Conservation (phyloP, 176 grass and related monocot genomes). For the Zoysia pacifica region DNA sequence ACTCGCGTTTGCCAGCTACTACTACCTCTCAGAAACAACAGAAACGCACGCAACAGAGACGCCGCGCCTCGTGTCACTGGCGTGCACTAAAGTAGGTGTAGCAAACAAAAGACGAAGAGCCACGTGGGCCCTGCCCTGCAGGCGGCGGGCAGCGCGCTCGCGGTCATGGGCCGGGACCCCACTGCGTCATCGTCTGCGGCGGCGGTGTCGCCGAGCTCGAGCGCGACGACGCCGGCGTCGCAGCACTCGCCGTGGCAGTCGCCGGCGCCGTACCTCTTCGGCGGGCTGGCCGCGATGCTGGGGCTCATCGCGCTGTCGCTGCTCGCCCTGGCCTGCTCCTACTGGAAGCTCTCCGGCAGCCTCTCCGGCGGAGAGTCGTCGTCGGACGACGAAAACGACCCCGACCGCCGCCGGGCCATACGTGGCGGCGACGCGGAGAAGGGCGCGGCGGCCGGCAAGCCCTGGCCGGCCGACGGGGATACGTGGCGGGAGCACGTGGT, state of each 20-base stretch:
- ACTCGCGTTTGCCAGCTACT: not conserved
- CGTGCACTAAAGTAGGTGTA: not conserved
- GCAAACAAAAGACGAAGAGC: not conserved
- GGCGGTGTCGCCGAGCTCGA: conserved; percentile 16
- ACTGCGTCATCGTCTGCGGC: conserved; percentile 6
- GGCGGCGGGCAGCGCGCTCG: conserved; percentile 48
- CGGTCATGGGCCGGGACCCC: conserved; percentile 43
- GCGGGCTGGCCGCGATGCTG: conserved; percentile 77
- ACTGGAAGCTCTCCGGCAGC: conserved; percentile 75
- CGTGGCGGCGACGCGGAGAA: conserved; percentile 11
- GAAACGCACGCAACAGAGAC: conserved; percentile 11
- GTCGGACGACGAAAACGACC: not conserved
- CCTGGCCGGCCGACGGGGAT: not conserved
- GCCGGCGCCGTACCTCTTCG: conserved; percentile 81
- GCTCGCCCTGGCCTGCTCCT: conserved; percentile 83
- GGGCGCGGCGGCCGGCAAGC: not conserved
- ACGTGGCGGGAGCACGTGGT: conserved; percentile 39
- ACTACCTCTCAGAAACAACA: conserved; percentile 3
- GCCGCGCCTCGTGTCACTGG: not conserved
- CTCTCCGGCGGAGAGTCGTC: conserved; percentile 6
- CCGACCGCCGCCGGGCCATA: not conserved
- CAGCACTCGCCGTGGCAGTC: conserved; percentile 62
- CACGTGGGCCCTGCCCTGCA: conserved; percentile 45
- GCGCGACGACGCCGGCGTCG: not conserved
- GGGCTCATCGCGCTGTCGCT: conserved; percentile 82